Evolutionary conservation across 768 basidiomycete genomes (phyloP), one percentile per base, ranked within the genome.

Genomic region (Daedaleopsis sinensis): DNA sequence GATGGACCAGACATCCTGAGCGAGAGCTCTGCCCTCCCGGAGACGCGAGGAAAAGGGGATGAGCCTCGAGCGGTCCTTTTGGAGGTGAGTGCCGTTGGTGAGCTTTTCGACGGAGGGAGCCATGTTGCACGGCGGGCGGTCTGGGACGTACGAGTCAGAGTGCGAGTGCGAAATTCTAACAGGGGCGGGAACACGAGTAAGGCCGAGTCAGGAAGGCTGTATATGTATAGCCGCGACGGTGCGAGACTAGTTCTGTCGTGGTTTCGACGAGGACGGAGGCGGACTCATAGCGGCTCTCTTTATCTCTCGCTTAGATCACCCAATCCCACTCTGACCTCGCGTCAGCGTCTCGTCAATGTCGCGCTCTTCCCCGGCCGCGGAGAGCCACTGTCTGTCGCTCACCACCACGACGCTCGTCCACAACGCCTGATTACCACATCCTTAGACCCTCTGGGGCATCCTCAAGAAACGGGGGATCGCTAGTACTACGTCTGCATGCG

Each of bases 1-100:
- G 68, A 95, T 91, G 1, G 91, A 90, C 94, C 94, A 96, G 35
- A 96, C 94, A 73, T 95, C 94, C 73, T 87, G 81, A 19, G 84
- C 87, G 36, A 94, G 74, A 0, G 92, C 93, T 37, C 91, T 83
- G 21, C 93, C 93, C 35, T 90, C 87, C 65, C 73, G 77, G 65
- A 94, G 79, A 54, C 92, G 84, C 1, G 87, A 88, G 1, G 92
- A 89, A 71, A 86, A 86, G 1, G 87, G 81, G 55, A 93, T 80
- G 60, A 88, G 80, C 50, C 65, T 69, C 9, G 68, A 67, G 19
- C 69, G 66, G 50, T 67, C 63, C 23, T 58, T 59, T 24, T 63
- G 52, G 48, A 62, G 49, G 50, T 60, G 66, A 7, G 62, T 50
- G 23, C 65, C 67, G 62, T 69, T 70, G 59, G 59, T 59, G 27